Evolutionary conservation across 2,329 filamentous ascomycete genomes (phyloP), one percentile per base, ranked within the genome.

Genomic region (Xylaria sp.): DNA sequence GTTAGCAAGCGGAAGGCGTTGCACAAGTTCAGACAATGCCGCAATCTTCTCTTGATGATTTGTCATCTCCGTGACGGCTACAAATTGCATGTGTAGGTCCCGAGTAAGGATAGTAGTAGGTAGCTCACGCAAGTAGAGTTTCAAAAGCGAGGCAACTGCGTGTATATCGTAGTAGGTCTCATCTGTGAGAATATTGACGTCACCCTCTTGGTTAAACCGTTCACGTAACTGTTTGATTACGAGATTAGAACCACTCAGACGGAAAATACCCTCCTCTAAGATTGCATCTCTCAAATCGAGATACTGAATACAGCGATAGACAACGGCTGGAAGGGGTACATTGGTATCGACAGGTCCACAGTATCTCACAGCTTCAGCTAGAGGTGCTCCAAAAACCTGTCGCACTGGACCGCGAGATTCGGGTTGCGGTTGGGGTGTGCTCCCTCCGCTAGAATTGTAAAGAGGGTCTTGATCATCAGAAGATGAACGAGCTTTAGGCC

Each of bases 301-400:
- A 79, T 97, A 99, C 79, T 98, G 93, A 70, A 99, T 92, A 78
- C 94, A 98, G 66, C 96, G 91, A 81, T 97, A 99, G 9, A 98
- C 93, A 2, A 99, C 96, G 6, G 95, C 93, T 1, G 96, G 96
- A 32, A 99, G 83, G 32, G 92, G 90, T 6, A 93, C 89, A 69
- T 90, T 88, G 53, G 93, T 85, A 65, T 93, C 92, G 13, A 84
- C 81, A 0, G 94, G 94, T 13, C 90, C 86, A 74, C 92, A 94
- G 77, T 88, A 92, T 68, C 92, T 89, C 8, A 97, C 94, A 29
- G 96, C 96, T 76, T 98, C 95, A 9, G 89, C 89, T 61, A 99
- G 83, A 5, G 93, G 89, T 37, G 93, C 91, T 2, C 96, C 96
- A 78, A 99, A 99, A 3, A 93, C 92, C 65, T 92, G 88, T 44